These are phyloP conservation scores for Penicillium simplicissimum DNA, from an alignment of 495 filamentous ascomycete species.

Conservation along the genomic window DNA sequence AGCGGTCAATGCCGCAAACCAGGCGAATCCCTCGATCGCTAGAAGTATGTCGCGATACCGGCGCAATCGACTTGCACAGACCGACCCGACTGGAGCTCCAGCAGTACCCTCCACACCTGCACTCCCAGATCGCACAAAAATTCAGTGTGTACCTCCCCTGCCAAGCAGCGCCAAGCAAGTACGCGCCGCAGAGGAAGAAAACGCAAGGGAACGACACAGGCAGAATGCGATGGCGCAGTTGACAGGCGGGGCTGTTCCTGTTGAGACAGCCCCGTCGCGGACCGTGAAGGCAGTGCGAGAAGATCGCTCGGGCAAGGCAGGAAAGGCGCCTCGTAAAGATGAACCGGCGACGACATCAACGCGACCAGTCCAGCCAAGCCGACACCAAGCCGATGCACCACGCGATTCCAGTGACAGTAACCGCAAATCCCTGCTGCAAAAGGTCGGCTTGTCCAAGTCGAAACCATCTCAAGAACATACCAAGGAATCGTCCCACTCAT, in stretches of 20 bases:
- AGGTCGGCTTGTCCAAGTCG: conserved; percentile 21
- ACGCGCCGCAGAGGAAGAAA: conserved; percentile 34
- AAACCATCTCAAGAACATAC: conserved; percentile 6
- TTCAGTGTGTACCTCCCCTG: conserved; percentile 1
- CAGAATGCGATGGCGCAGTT: conserved; percentile 40
- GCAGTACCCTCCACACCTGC: conserved; percentile 27
- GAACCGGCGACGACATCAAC: neutral
- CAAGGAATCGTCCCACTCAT: conserved; percentile 19
- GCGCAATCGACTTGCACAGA: conserved; percentile 37
- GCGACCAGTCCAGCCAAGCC: neutral
- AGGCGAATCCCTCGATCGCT: conserved; percentile 41
- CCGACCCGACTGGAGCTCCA: conserved; percentile 21
- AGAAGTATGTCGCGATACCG: conserved; percentile 63
- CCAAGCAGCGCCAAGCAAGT: conserved; percentile 13
- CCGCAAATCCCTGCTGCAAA: conserved; percentile 31
- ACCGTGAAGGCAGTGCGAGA: conserved; percentile 18
- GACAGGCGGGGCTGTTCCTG: conserved; percentile 29
- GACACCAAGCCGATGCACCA: neutral
- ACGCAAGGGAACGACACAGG: conserved; percentile 43
- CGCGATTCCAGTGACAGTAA: conserved; percentile 3
- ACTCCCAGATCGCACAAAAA: conserved; percentile 26
- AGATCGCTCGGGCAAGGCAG: neutral
- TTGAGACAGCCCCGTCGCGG: conserved; percentile 17
- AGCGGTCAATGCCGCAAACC: conserved; percentile 3
- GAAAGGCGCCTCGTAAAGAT: neutral